phyloP scores from a whole-genome alignment of 306 rosid genomes.

The Erythrophleum fordii region DNA sequence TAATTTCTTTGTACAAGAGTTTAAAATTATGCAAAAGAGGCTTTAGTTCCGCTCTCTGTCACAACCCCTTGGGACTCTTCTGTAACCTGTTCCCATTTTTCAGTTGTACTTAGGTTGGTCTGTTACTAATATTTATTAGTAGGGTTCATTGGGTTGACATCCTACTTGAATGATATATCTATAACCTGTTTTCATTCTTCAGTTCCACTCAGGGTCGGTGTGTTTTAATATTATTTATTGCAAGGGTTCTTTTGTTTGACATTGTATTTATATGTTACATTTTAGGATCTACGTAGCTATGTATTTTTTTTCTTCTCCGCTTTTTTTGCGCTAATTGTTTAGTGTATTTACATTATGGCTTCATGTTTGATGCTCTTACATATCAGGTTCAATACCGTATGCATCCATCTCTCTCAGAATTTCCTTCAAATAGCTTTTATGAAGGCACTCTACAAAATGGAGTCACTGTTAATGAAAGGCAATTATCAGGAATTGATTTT shows the following conservation, averaged over 20 bases:
- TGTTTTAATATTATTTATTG: neutral
- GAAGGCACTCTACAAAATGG: slow-evolving; percentile 99
- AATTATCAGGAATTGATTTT: slow-evolving; percentile 92
- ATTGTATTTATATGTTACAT: neutral
- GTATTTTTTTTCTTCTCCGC: neutral
- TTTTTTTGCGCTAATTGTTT: neutral
- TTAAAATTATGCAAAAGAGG: neutral
- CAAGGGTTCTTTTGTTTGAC: neutral
- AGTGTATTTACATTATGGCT: neutral
- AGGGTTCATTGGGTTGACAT: neutral
- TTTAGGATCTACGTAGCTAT: neutral
- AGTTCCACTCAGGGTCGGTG: neutral
- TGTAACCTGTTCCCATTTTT: neutral
- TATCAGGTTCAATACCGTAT: slow-evolving; percentile 98
- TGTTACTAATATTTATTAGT: neutral
- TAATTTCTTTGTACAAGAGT: neutral
- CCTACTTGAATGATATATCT: neutral
- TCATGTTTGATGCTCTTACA: slow-evolving; percentile 30
- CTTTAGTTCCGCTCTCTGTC: neutral
- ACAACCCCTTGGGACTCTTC: neutral
- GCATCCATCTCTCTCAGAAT: slow-evolving; percentile 98
- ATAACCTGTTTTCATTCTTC: neutral
- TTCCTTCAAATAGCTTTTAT: slow-evolving; percentile 97
- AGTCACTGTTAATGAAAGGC: slow-evolving; percentile 95
- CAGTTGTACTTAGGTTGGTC: neutral